phyloP scores from a whole-genome alignment of 2,329 filamentous ascomycete species.

The Exophiala lecanii-corni region DNA sequence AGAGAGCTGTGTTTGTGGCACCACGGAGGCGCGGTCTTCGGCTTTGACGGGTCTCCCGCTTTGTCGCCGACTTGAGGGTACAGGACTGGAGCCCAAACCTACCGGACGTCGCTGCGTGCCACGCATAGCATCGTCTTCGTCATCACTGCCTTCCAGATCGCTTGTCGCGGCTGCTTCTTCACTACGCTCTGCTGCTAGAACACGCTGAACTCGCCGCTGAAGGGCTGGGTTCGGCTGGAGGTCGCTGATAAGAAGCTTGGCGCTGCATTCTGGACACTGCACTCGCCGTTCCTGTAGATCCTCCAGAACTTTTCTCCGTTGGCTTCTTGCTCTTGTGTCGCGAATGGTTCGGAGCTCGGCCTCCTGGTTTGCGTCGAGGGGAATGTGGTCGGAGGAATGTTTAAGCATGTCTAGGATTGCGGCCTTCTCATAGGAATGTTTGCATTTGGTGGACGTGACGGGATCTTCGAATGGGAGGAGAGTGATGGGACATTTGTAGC shows the following conservation, averaged over 20 bases:
- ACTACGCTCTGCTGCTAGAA: conserved; percentile 27
- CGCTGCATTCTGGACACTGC: conserved; percentile 41
- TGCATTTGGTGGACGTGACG: conserved; percentile 46
- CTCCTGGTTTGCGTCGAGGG: conserved; percentile 24
- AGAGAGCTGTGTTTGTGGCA: conserved; percentile 1
- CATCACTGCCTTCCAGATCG: conserved; percentile 21
- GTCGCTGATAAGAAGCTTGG: conserved; percentile 34
- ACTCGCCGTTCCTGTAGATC: conserved; percentile 20
- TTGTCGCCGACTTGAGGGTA: neutral
- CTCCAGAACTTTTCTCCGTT: conserved; percentile 8
- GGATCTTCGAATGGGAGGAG: conserved; percentile 43
- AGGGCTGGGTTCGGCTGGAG: conserved; percentile 39
- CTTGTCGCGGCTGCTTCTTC: conserved; percentile 21
- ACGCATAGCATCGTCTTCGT: conserved; percentile 17
- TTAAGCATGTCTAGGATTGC: conserved; percentile 44
- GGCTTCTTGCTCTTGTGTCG: neutral
- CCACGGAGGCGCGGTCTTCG: neutral
- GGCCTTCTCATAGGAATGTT: conserved; percentile 45
- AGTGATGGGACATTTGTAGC: conserved; percentile 46
- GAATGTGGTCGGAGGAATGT: conserved; percentile 29
- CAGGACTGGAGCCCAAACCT: conserved; percentile 19
- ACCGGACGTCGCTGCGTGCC: conserved; percentile 20
- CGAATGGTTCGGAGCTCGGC: conserved; percentile 12
- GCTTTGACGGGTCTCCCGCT: neutral
- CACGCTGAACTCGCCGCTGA: conserved; percentile 35